These are phyloP conservation scores for Colletotrichum liaoningense DNA, from an alignment of 2,329 filamentous ascomycete genomes.

Conservation along the genomic window DNA sequence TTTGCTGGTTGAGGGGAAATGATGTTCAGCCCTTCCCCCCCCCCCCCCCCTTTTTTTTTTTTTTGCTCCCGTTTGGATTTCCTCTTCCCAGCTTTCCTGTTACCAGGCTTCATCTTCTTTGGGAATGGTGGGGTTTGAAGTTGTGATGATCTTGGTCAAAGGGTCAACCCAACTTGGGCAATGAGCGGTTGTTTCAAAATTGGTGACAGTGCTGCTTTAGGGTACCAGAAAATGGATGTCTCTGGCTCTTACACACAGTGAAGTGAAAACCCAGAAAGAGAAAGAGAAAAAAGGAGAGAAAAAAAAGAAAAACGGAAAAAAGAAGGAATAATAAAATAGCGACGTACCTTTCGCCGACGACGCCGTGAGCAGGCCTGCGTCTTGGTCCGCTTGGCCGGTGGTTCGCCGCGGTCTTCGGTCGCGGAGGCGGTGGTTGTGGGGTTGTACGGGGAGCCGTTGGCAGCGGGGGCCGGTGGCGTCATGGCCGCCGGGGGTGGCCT, in stretches of 20 bases:
- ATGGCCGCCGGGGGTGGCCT: not conserved
- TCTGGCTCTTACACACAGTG: not conserved
- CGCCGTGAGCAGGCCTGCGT: slow-evolving; percentile 34
- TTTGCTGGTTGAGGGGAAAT: slow-evolving; percentile 19
- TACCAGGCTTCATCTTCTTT: not conserved
- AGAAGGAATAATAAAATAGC: too few species aligned
- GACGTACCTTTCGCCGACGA: slow-evolving; percentile 37
- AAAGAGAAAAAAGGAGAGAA: too few species aligned
- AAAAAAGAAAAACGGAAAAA: too few species aligned
- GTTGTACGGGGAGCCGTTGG: slow-evolving; percentile 1
- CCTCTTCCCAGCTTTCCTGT: too few species aligned
- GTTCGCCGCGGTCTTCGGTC: not conserved
- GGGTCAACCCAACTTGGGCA: not conserved
- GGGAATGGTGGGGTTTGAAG: not conserved
- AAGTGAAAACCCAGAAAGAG: too few species aligned
- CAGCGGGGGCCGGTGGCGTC: not conserved
- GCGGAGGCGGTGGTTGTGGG: not conserved
- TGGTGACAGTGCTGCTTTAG: not conserved
- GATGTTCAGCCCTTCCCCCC: not conserved
- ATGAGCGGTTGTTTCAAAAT: slow-evolving; percentile 7
- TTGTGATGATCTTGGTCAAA: not conserved
- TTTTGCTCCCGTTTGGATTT: not conserved
- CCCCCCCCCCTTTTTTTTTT: not conserved
- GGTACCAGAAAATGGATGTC: not conserved
- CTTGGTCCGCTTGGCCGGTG: slow-evolving; percentile 12